These are phyloP conservation scores for Ophiostoma sp. DNA, from an alignment of 2,329 filamentous ascomycete genomes.

Conservation along the genomic window DNA sequence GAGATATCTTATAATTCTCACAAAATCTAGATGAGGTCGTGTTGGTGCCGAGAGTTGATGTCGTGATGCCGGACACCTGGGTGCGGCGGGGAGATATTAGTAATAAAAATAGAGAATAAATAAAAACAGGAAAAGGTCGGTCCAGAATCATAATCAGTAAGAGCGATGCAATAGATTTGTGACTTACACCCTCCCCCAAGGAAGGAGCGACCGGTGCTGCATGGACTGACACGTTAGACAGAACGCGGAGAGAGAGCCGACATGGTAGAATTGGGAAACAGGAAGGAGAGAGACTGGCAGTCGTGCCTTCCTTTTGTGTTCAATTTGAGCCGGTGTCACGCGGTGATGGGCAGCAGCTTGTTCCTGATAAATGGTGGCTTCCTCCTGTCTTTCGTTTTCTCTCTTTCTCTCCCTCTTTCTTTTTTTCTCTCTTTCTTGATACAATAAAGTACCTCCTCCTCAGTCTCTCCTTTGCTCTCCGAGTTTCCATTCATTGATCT, in stretches of 20 bases:
- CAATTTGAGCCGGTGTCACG: background rate
- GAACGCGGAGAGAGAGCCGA: background rate
- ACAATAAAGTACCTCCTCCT: conserved; percentile 6
- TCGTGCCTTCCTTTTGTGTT: conserved; percentile 10
- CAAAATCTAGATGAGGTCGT: no score
- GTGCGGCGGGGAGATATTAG: background rate
- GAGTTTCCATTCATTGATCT: background rate
- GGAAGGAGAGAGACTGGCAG: conserved; percentile 5
- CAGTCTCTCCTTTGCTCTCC: background rate
- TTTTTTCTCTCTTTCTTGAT: conserved; percentile 7
- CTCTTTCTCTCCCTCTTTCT: background rate
- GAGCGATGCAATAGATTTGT: background rate
- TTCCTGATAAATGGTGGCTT: background rate
- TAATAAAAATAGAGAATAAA: background rate
- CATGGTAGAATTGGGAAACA: background rate
- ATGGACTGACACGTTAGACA: background rate
- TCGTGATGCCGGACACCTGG: background rate
- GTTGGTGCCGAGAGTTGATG: no score
- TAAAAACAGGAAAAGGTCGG: background rate
- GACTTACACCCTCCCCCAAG: background rate
- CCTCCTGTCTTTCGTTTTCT: background rate
- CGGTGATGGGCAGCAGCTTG: background rate
- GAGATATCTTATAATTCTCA: background rate
- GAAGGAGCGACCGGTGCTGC: conserved; percentile 11
- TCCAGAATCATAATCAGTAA: background rate